phyloP scores from a whole-genome alignment of 768 basidiomycete genomes.

The Udeniomyces megalosporus region DNA sequence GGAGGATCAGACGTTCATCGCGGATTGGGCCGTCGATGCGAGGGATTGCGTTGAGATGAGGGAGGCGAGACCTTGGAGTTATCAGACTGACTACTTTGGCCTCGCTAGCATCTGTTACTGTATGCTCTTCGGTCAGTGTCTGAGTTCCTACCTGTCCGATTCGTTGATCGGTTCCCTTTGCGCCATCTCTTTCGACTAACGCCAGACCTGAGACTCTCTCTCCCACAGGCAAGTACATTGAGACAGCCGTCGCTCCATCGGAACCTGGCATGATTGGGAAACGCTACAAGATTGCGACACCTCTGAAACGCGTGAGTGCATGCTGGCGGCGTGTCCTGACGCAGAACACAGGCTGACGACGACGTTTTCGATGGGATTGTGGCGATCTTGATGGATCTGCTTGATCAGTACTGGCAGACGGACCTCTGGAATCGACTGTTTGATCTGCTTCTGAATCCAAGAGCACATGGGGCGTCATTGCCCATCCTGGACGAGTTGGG shows the following conservation, averaged over 20 bases:
- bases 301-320: constrained; percentile 43
- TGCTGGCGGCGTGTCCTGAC: no score
- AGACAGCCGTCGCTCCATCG: constrained; percentile 38
- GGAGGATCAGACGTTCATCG: constrained; percentile 56
- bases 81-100: constrained; percentile 92
- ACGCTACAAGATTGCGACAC: constrained; percentile 50
- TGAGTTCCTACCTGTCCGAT: not conserved
- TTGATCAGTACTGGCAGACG: constrained; percentile 71
- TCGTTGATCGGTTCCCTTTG: not conserved
- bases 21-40: constrained; percentile 77
- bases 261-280: constrained; percentile 15
- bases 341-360: no score
- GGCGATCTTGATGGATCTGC: not conserved
- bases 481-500: constrained; percentile 58
- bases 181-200: not conserved
- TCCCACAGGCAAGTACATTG: constrained; percentile 54
- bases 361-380: no score
- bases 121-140: constrained; percentile 62
- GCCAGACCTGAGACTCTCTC: not conserved
- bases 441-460: constrained; percentile 70
- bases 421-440: constrained; percentile 74
- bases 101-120: constrained; percentile 85
- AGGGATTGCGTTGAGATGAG: constrained; percentile 85
- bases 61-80: constrained; percentile 72
- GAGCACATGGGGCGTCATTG: constrained; percentile 38